Evolutionary conservation across 139 green algal species (phyloP).

Genomic region (Pseudopediastrum boryanum): DNA sequence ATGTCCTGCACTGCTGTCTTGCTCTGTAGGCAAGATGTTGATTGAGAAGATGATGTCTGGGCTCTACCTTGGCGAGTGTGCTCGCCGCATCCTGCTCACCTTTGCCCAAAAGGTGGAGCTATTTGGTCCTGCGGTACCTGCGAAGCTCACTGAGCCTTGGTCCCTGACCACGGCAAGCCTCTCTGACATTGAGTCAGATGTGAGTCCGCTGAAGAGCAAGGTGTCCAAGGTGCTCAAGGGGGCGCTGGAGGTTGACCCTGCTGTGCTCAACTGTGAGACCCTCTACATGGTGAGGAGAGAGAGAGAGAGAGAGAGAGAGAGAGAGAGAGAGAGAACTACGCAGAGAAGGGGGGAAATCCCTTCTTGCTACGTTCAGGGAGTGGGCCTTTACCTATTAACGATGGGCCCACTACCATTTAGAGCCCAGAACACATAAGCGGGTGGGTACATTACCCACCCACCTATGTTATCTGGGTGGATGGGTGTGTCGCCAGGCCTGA

Average conservation of each 20-base stretch:
- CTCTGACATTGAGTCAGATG: constrained; percentile 59
- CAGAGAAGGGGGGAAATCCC: too few species aligned
- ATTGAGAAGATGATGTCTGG: constrained; percentile 94
- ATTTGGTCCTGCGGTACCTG: constrained; percentile 33
- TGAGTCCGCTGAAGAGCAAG: constrained; percentile 14
- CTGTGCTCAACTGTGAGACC: constrained; percentile 14
- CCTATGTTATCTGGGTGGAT: too few species aligned
- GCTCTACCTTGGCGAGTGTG: constrained; percentile 90
- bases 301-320: too few species aligned
- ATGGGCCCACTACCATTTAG: too few species aligned
- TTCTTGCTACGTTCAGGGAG: too few species aligned
- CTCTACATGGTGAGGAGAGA: constrained; percentile 26
- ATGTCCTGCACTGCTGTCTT: too few species aligned
- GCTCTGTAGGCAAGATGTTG: constrained; percentile 57
- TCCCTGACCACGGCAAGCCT: constrained; percentile 40
- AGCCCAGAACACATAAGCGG: too few species aligned
- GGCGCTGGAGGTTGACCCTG: constrained; percentile 29
- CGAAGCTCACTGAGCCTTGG: background rate
- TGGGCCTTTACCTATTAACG: too few species aligned
- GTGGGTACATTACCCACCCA: too few species aligned
- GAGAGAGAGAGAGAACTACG: too few species aligned
- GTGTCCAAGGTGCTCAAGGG: constrained; percentile 25
- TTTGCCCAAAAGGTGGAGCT: constrained; percentile 47
- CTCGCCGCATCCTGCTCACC: constrained; percentile 72
- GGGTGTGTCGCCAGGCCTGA: too few species aligned